phyloP scores from a whole-genome alignment of 495 filamentous ascomycete species.

The Penicillium roqueforti region DNA sequence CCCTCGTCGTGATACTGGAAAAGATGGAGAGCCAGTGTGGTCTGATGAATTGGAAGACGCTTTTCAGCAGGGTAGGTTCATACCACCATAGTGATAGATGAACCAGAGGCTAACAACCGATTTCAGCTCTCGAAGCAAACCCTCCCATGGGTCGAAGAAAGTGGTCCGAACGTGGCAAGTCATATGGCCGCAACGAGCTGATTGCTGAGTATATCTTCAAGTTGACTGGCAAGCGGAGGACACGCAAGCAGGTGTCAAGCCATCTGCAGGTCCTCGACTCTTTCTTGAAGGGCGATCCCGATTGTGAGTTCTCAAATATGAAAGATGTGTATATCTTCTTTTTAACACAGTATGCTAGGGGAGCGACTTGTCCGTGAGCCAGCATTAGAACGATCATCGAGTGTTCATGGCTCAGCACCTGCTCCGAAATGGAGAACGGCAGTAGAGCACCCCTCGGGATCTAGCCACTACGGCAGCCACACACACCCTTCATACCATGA shows the following conservation, averaged over 20 bases:
- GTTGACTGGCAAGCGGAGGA: slow-evolving; percentile 60
- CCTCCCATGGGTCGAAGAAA: slow-evolving; percentile 81
- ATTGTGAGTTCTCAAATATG: slow-evolving; percentile 32
- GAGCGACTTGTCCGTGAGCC: slow-evolving; percentile 44
- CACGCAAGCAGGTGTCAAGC: slow-evolving; percentile 88
- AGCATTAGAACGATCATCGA: slow-evolving; percentile 33
- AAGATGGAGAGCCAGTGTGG: slow-evolving; percentile 64
- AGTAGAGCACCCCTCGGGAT: slow-evolving; percentile 35
- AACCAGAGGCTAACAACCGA: slow-evolving; percentile 4
- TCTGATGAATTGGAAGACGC: slow-evolving; percentile 78
- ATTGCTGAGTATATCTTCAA: slow-evolving; percentile 78
- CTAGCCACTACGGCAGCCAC: slow-evolving; percentile 33
- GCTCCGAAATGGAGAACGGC: slow-evolving; percentile 38
- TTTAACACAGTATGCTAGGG: slow-evolving; percentile 25
- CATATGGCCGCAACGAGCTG: slow-evolving; percentile 84
- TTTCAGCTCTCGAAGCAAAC: slow-evolving; percentile 70
- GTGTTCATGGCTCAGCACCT: slow-evolving; percentile 30
- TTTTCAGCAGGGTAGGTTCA: slow-evolving; percentile 77
- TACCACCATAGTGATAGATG: neutral
- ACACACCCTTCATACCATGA: slow-evolving; percentile 32
- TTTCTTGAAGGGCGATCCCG: slow-evolving; percentile 61
- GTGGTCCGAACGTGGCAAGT: slow-evolving; percentile 64
- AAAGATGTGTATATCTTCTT: neutral
- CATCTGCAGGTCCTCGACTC: slow-evolving; percentile 96
- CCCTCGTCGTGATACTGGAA: slow-evolving; percentile 55